Conservation (phyloP, 2,329 filamentous ascomycete genomes). For the Alternaria novae-zelandiae region DNA sequence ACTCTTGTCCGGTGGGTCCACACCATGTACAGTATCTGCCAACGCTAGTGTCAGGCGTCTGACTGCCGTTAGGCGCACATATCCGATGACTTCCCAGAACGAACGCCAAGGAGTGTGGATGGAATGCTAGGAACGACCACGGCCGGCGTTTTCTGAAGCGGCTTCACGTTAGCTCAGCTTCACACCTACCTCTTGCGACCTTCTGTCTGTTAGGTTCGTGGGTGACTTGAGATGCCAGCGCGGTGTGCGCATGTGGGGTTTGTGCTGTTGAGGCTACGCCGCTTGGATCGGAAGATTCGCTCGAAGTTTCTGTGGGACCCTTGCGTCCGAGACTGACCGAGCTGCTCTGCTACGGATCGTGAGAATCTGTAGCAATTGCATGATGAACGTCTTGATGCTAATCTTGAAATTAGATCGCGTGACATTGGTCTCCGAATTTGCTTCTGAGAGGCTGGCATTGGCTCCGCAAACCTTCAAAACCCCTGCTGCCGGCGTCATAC, state of each 20-base stretch:
- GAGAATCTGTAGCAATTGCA: not conserved
- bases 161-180: not conserved
- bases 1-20: conserved; percentile 14
- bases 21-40: conserved; percentile 3
- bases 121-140: not conserved
- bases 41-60: conserved; percentile 12
- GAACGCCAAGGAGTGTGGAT: not conserved
- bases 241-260: conserved; percentile 4
- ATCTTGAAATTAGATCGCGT: not conserved
- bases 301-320: conserved; percentile 24
- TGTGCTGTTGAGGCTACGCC: conserved; percentile 7
- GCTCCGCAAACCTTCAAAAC: not conserved
- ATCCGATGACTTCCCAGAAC: conserved; percentile 1
- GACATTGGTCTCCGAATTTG: conserved; percentile 2
- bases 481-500: not conserved
- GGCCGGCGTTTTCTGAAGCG: not conserved
- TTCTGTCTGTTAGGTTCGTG: not conserved
- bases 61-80: conserved; percentile 1
- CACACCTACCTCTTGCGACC: not conserved
- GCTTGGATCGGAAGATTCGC: conserved; percentile 14
- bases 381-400: not conserved
- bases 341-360: conserved; percentile 9
- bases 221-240: not conserved
- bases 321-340: conserved; percentile 19
- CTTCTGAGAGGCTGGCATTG: not conserved